Conservation (phyloP, 2,329 filamentous ascomycete genomes). For the Neofusicoccum sp. region DNA sequence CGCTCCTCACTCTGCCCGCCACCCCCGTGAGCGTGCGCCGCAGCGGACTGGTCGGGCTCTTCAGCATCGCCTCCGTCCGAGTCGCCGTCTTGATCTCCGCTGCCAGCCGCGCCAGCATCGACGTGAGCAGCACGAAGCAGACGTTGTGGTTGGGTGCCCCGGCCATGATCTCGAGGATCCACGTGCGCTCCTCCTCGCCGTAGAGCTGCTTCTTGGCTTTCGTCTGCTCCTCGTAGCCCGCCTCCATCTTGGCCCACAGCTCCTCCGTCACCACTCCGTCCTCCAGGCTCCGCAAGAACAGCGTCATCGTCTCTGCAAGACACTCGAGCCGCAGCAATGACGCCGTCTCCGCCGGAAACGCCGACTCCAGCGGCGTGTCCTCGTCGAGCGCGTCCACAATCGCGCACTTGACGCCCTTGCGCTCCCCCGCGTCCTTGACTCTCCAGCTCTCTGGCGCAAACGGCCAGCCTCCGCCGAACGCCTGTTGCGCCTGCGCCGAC, state of each 20-base stretch:
- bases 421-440: conserved; percentile 38
- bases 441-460: conserved; percentile 55
- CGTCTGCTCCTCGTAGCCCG: conserved; percentile 42
- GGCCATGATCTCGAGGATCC: conserved; percentile 71
- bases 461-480: conserved; percentile 51
- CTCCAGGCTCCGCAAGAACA: conserved; percentile 71
- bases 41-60: conserved; percentile 1
- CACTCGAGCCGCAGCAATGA: conserved; percentile 71
- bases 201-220: conserved; percentile 45
- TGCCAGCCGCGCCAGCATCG: conserved; percentile 65
- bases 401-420: conserved; percentile 43
- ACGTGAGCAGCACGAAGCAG: conserved; percentile 81
- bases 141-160: conserved; percentile 74
- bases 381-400: conserved; percentile 69
- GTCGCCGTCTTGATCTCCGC: conserved; percentile 53
- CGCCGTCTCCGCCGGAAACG: conserved; percentile 58
- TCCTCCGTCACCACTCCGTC: conserved; percentile 74
- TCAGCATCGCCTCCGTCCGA: conserved; percentile 31
- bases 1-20: conserved; percentile 30
- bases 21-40: conserved; percentile 18
- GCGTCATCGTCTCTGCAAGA: conserved; percentile 66
- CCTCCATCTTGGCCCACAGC: conserved; percentile 69
- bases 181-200: conserved; percentile 57
- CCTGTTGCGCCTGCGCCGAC: conserved; percentile 25
- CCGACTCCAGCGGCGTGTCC: conserved; percentile 60